phyloP scores from a whole-genome alignment of 106 monocot genomes.

The Apostasia ramifera region DNA sequence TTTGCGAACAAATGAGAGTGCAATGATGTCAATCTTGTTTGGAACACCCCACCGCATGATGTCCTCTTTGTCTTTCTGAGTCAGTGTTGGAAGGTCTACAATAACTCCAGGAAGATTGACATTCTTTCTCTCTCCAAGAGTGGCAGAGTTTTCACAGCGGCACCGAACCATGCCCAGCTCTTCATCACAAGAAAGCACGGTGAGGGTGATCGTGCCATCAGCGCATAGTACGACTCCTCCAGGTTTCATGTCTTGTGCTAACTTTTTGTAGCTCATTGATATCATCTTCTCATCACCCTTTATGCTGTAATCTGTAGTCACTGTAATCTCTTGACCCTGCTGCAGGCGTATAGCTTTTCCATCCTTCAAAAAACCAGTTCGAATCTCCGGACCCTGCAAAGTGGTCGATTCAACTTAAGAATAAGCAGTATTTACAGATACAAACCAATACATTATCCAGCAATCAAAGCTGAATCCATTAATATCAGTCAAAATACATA shows the following conservation, averaged over 20 bases:
- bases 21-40: constrained; percentile 62
- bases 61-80: constrained; percentile 56
- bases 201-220: constrained; percentile 50
- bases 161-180: constrained; percentile 31
- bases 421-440: neutral
- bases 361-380: constrained; percentile 60
- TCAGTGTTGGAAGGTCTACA: constrained; percentile 56
- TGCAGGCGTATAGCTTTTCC: constrained; percentile 36
- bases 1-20: constrained; percentile 52
- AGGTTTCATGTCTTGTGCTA: constrained; percentile 39
- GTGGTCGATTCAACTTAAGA: neutral
- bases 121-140: constrained; percentile 64
- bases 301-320: constrained; percentile 53
- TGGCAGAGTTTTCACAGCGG: constrained; percentile 47
- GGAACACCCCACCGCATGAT: constrained; percentile 61
- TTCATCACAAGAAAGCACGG: constrained; percentile 45
- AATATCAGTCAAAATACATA: too few relatives aligned
- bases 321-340: constrained; percentile 46
- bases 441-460: too few relatives aligned
- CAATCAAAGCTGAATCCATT: too few relatives aligned
- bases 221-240: constrained; percentile 35
- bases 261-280: constrained; percentile 62
- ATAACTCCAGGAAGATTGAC: constrained; percentile 62
- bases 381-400: constrained; percentile 52
- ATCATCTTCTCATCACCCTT: constrained; percentile 47